Percentiles rank a stretch among this genome's conserved stretches.
phyloP scores from a whole-genome alignment of 441 rosid species.

The Pelargonium hybrid region DNA sequence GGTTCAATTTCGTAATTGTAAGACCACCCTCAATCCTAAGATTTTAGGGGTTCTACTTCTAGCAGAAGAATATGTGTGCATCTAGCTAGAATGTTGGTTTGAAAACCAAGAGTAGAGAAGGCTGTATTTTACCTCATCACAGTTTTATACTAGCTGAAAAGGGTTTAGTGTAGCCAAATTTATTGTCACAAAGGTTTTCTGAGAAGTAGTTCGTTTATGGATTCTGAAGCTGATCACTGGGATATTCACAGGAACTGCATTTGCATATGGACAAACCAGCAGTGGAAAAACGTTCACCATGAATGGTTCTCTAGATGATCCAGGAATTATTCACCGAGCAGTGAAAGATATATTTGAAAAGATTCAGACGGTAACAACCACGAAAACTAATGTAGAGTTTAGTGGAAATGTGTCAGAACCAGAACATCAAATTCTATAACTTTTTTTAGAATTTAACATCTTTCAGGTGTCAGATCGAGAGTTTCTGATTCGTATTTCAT shows the following conservation, averaged over 20 bases:
- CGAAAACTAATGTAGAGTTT: background rate
- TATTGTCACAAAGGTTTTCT: background rate
- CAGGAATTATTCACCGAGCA: slow-evolving; percentile 63
- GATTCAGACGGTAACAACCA: slow-evolving; percentile 35
- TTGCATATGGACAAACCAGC: slow-evolving; percentile 96
- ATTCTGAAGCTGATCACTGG: background rate
- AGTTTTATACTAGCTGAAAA: no score
- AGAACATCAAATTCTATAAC: slow-evolving; percentile 1
- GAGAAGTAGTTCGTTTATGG: background rate
- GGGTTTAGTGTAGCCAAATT: background rate
- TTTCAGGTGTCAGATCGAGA: slow-evolving; percentile 60
- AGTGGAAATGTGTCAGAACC: background rate
- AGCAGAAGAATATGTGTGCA: no score
- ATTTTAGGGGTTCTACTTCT: no score
- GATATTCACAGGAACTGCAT: slow-evolving; percentile 52
- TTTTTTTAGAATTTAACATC: slow-evolving; percentile 12
- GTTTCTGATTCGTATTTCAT: slow-evolving; percentile 79
- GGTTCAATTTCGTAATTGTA: no score
- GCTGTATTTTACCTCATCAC: background rate
- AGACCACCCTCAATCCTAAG: no score
- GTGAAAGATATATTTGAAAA: slow-evolving; percentile 56
- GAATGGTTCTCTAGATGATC: slow-evolving; percentile 72
- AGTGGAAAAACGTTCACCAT: slow-evolving; percentile 93
- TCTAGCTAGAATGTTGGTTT: background rate
- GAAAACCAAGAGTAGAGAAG: background rate